Conservation (phyloP, 192 early-diverging fungal genomes). For the Gaertneriomyces semiglobifer region DNA sequence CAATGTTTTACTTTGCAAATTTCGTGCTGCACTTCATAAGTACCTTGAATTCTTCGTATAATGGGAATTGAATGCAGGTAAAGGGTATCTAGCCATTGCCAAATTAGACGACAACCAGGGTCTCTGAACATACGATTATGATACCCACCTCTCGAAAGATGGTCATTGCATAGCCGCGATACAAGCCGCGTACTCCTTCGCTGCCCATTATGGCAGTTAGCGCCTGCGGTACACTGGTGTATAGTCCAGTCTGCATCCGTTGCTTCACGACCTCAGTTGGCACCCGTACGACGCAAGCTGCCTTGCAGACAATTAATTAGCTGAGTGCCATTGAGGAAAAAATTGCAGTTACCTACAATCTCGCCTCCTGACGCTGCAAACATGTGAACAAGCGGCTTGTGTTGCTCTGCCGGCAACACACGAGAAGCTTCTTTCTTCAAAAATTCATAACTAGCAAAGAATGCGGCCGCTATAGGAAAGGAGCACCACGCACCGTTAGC, state of each 20-base stretch:
- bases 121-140: neutral
- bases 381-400: slow-evolving; percentile 78
- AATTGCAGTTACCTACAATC: slow-evolving; percentile 54
- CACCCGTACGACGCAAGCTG: slow-evolving; percentile 86
- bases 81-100: slow-evolving; percentile 73
- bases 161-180: slow-evolving; percentile 87
- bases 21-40: neutral
- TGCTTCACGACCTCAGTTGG: slow-evolving; percentile 97
- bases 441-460: slow-evolving; percentile 91
- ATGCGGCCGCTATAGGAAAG: slow-evolving; percentile 50
- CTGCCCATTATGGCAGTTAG: slow-evolving; percentile 58
- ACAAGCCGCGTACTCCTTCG: slow-evolving; percentile 83
- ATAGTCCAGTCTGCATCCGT: slow-evolving; percentile 80
- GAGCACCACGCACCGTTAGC: neutral
- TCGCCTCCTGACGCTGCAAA: slow-evolving; percentile 84
- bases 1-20: neutral
- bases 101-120: neutral
- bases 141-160: slow-evolving; percentile 77
- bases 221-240: slow-evolving; percentile 43
- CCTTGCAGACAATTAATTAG: slow-evolving; percentile 34
- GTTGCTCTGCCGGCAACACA: slow-evolving; percentile 39
- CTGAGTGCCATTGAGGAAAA: neutral
- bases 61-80: slow-evolving; percentile 92
- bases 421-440: slow-evolving; percentile 56
- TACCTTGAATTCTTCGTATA: slow-evolving; percentile 87